Evolutionary conservation across 2,329 filamentous ascomycete genomes (phyloP), one percentile per base, ranked within the genome.

Genomic region (Thermochaetoides dissita): DNA sequence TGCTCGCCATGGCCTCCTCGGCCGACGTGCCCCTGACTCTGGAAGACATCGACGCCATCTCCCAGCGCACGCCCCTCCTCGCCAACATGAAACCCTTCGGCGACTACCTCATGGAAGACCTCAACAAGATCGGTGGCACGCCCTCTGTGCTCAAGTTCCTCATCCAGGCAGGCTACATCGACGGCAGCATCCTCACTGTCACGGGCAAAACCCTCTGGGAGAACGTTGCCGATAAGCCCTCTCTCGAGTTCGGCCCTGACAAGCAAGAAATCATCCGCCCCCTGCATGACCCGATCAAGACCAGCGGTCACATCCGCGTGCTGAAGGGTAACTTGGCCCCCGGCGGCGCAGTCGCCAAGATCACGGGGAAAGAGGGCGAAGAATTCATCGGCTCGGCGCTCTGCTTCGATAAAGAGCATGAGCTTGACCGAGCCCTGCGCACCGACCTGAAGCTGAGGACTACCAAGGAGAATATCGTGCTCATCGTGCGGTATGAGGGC

Each of bases 361-460:
- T 96, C 61, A 95, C 89, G 0, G 89, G 89, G 32, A 95, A 95
- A 60, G 89, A 96, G 61, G 89, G 89, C 2, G 71, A 87, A 6
- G 68, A 64, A 9, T 96, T 96, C 62, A 80, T 71, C 0, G 89
- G 89, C 38, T 77, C 76, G 49, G 89, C 86, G 0, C 72, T 79
- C 12, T 84, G 93, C 37, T 96, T 91, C 60, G 69, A 95, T 62
- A 89, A 91, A 56, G 89, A 95, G 62, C 70, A 78, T 51, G 72
- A 80, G 51, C 76, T 95, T 36, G 79, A 93, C 58, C 63, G 69
- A 0, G 87, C 88, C 0, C 69, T 96, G 7, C 17, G 17, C 17
- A 73, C 72, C 40, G 64, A 65, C 38, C 81, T 81, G 17, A 59
- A 69, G 6, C 70, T 72, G 58, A 57, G 51, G 32, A 53, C 56